Base-by-base conservation (phyloP, 305 asterid genomes). In the Caryopteris hybrid region DNA sequence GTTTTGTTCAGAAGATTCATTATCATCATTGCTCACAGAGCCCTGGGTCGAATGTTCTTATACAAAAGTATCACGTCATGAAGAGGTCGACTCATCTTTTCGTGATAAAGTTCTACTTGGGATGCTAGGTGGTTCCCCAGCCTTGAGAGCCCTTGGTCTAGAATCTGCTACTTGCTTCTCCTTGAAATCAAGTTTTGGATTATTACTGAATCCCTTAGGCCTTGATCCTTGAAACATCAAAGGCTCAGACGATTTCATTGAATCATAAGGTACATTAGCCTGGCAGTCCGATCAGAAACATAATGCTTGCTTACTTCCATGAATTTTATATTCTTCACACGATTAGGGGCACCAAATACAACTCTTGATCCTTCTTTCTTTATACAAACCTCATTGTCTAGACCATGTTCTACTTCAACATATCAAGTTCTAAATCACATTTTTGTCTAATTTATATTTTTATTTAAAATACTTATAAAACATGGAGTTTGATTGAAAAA, bases 231-330 rank as follows among this genome's bases (percentile, higher is more conserved):
- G 91, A 48, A 91, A 95, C 70, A 61, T 68, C 77, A 83, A 68
- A 76, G 39, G 73, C 68, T 85, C 85, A 4, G 95, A 65, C 61
- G 84, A 69, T 70, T 87, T 91, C 34, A 68, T 84, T 4, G 93
- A 81, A 78, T 85, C 96, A 70, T 75, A 77, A 13, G 86, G 76
- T 57, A 77, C 76, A 38, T 63, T 76, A 68, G 76, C 75, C 82
- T 88, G 68, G 75, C 51, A 66, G 66, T 77, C 75, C 68, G 62
- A 54, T 91, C 92, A 54, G 95, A 85, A 75, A 74, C 91, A 55
- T 89, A 89, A 71, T 94, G 99, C 73, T 94, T 91, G 89, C 96
- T 91, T 43, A 94, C 99, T 36, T 95, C 97, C 96, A 95, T 92
- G 76, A 88, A 95, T 74, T 95, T 95, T 77, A 91, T 83, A 74